Conservation (phyloP, 495 filamentous ascomycete genomes). For the Baudoinia panamericana region DNA sequence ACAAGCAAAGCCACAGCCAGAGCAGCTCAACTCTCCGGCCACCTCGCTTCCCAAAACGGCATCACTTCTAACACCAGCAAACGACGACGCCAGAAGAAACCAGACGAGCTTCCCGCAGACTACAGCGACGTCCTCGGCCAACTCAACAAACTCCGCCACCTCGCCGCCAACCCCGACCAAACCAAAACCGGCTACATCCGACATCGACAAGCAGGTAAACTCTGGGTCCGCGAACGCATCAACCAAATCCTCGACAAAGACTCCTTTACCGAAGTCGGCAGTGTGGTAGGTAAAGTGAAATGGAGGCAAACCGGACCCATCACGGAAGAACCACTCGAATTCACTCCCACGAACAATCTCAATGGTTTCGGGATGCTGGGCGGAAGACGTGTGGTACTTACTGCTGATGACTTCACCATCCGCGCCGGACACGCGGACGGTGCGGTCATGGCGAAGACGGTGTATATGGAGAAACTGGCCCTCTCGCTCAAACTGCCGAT, state of each 20-base stretch:
- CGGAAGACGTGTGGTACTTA: constrained; percentile 43
- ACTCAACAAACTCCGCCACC: constrained; percentile 35
- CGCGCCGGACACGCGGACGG: constrained; percentile 51
- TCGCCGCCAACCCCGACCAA: constrained; percentile 41
- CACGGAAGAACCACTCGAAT: constrained; percentile 37
- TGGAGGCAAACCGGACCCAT: constrained; percentile 39
- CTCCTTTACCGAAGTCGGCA: constrained; percentile 45
- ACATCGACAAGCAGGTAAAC: constrained; percentile 49
- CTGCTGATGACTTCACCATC: constrained; percentile 52
- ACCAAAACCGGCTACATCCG: constrained; percentile 43
- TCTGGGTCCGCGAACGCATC: constrained; percentile 52
- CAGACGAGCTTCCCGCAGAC: constrained; percentile 39
- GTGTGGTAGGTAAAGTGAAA: constrained; percentile 43
- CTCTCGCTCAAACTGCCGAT: constrained; percentile 36
- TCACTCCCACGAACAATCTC: constrained; percentile 16
- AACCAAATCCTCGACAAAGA: constrained; percentile 40
- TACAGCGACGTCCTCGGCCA: constrained; percentile 47
- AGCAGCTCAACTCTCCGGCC: constrained; percentile 18
- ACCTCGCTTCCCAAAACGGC: constrained; percentile 4
- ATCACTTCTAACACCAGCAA: neutral
- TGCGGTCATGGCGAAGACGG: constrained; percentile 41
- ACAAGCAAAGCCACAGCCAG: constrained; percentile 14
- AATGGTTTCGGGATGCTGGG: constrained; percentile 37
- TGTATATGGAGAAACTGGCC: constrained; percentile 42
- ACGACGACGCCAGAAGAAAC: constrained; percentile 17